A percentile compares a stretch with the other conserved stretches of the same genome.
phyloP scores from a whole-genome alignment of 2,329 filamentous ascomycete species.

The Penicillium sp. region DNA sequence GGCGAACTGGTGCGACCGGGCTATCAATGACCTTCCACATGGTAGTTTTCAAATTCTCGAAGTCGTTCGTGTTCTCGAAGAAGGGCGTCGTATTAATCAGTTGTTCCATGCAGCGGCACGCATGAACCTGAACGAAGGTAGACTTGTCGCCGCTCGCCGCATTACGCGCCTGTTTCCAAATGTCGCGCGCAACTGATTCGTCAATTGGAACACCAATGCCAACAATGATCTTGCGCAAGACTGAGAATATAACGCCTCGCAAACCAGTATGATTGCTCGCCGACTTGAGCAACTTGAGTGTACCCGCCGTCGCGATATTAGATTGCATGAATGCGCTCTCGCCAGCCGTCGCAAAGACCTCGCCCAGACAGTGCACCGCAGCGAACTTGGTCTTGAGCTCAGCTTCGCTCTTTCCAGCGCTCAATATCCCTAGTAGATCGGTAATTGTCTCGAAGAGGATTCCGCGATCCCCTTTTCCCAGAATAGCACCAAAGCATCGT shows the following conservation, averaged over 20 bases:
- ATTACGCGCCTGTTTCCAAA: constrained; percentile 89
- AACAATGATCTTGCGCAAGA: constrained; percentile 75
- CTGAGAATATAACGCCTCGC: constrained; percentile 76
- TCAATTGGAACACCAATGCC: constrained; percentile 81
- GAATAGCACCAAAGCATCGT: constrained; percentile 80
- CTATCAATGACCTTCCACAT: constrained; percentile 89
- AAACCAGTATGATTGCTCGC: constrained; percentile 81
- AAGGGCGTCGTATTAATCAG: constrained; percentile 75
- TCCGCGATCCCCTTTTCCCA: constrained; percentile 85
- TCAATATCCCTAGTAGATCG: constrained; percentile 76
- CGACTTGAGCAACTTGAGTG: constrained; percentile 80
- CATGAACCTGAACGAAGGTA: constrained; percentile 75
- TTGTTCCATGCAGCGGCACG: constrained; percentile 78
- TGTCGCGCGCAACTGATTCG: constrained; percentile 81
- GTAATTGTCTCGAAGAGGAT: constrained; percentile 94
- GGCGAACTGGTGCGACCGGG: constrained; percentile 73
- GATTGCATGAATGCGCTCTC: constrained; percentile 90
- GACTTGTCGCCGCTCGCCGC: constrained; percentile 81
- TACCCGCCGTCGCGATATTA: constrained; percentile 71
- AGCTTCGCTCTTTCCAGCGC: constrained; percentile 76
- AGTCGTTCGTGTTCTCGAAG: constrained; percentile 88
- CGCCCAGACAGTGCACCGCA: constrained; percentile 82
- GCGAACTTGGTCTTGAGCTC: constrained; percentile 84
- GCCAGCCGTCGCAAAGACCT: constrained; percentile 88
- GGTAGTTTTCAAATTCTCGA: constrained; percentile 82